phyloP scores from a whole-genome alignment of 2,329 filamentous ascomycete species.

The Albophoma yamanashiensis region DNA sequence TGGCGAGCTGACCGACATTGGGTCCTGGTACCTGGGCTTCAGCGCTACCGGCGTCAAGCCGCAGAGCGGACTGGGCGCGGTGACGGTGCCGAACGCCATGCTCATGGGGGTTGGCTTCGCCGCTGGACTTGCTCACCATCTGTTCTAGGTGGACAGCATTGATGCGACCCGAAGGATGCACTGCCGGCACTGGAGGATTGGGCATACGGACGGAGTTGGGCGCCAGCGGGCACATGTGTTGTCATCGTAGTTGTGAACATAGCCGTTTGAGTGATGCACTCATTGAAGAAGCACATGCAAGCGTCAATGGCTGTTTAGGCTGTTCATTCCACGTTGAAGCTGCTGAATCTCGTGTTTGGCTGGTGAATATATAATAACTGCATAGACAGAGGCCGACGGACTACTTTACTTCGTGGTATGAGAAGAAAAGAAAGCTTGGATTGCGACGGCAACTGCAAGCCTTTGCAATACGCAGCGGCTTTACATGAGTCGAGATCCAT shows the following conservation, averaged over 20 bases:
- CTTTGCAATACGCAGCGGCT: no score
- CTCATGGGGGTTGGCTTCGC: conserved; percentile 1
- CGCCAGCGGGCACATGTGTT: background rate
- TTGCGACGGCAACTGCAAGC: no score
- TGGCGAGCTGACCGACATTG: conserved; percentile 64
- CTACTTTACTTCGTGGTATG: no score
- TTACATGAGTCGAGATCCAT: no score
- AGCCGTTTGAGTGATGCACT: background rate
- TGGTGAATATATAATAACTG: background rate
- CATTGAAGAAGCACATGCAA: background rate
- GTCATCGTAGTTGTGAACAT: background rate
- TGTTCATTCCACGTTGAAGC: background rate
- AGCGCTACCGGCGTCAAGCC: conserved; percentile 33
- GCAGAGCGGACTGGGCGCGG: conserved; percentile 8
- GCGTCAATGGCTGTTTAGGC: background rate
- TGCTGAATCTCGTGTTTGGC: background rate
- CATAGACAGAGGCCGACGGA: no score
- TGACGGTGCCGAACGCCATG: background rate
- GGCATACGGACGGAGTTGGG: background rate
- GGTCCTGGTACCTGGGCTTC: conserved; percentile 63
- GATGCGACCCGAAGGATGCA: background rate
- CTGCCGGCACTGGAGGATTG: background rate
- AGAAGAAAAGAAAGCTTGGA: no score
- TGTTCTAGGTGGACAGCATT: conserved; percentile 2
- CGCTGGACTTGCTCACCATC: background rate